Evolutionary conservation across 2,329 filamentous ascomycete species (phyloP), one percentile per base, ranked within the genome.

Genomic region (Helotiales sp.): DNA sequence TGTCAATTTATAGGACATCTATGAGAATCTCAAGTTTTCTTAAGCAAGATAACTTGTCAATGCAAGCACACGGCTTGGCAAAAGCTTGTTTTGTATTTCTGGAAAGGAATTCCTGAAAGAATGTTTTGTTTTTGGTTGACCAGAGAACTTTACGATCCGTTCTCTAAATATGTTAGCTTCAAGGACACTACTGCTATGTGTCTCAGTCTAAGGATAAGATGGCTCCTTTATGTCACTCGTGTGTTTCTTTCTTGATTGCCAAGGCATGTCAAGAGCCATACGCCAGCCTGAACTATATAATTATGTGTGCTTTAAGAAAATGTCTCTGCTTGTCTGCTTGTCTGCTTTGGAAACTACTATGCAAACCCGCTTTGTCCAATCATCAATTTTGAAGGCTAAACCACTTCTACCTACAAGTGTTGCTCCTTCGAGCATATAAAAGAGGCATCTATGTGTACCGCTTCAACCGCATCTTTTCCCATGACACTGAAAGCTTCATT

Each of bases 401-500:
- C 86, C 84, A 0, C 74, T 92, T 0, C 67, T 91, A 0, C 81
- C 84, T 0, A 86, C 85, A 1, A 79, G n/a, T n/a, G n/a, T n/a
- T n/a, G n/a, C n/a, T 93, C 3, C 68, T 81, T 0, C 79, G 79
- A 2, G 89, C 90, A 0, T 80, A 86, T n/a, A 79, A 84, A 59
- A 77, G 89, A 1, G 89, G 89, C 0, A 73, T 92, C 0, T 76
- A 85, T 51, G 84, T 92, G 0, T 85, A 81, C 0, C 87, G 85
- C 69, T 92, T 90, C 62, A 78, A 91, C 1, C 91, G 88, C 62
- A 80, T 93, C 0, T 89, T 90, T 1, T 93, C 93, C 74, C 93
- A 93, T 61, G 90, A 93, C 63, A 76, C 83, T 0, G 78, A 79
- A 68, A 65, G 76, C 71, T 33, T n/a, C 13, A n/a, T 27, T 19